Evolutionary conservation across 345 rosid species (phyloP).

Genomic region (Microthlaspi erraticum): DNA sequence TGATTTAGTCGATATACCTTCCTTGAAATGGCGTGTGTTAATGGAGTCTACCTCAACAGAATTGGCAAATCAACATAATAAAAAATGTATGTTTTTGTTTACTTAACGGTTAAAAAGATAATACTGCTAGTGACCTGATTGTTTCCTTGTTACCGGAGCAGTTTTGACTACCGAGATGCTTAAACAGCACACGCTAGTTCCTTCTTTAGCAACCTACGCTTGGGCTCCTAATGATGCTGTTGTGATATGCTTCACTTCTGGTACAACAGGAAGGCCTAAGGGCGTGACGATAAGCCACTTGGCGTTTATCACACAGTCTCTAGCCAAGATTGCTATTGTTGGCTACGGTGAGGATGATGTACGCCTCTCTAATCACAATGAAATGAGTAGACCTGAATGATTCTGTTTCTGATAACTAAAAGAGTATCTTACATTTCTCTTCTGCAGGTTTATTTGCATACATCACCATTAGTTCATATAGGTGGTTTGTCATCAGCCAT

Average conservation of each 20-base stretch:
- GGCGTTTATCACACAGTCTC: conserved; percentile 76
- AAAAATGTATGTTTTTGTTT: conserved; percentile 40
- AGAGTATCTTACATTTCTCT: neutral
- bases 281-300: conserved; percentile 79
- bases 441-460: conserved; percentile 83
- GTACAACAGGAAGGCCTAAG: conserved; percentile 92
- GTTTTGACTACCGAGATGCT: conserved; percentile 57
- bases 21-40: conserved; percentile 68
- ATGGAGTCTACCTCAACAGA: conserved; percentile 49
- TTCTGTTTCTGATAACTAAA: neutral
- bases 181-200: conserved; percentile 24
- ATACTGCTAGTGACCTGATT: conserved; percentile 15
- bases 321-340: conserved; percentile 77
- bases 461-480: conserved; percentile 83
- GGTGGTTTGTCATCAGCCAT: conserved; percentile 89
- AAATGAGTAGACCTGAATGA: neutral
- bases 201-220: conserved; percentile 41
- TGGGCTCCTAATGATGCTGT: conserved; percentile 83
- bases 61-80: conserved; percentile 35
- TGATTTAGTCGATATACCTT: conserved; percentile 51
- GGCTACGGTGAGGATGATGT: conserved; percentile 89
- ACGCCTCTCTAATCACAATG: conserved; percentile 32
- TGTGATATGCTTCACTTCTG: conserved; percentile 85
- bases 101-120: neutral
- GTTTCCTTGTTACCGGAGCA: conserved; percentile 37